Conservation (phyloP, 2,329 filamentous ascomycete genomes). For the Arthrinium puccinioides region DNA sequence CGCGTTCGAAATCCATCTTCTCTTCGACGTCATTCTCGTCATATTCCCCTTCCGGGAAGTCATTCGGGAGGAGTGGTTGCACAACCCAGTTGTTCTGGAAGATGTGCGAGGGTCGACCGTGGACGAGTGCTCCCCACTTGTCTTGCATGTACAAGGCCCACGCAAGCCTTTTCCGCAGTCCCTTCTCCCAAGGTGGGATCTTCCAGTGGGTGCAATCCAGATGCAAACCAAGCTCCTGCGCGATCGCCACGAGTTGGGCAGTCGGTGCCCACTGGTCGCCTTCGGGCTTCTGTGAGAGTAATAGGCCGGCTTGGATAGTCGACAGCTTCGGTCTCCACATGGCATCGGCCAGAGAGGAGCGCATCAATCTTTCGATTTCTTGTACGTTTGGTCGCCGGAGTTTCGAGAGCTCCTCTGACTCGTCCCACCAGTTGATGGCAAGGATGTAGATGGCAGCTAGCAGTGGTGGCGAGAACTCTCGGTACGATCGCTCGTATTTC, state of each 20-base stretch:
- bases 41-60: conserved; percentile 60
- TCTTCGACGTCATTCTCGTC: conserved; percentile 56
- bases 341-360: conserved; percentile 65
- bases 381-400: conserved; percentile 64
- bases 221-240: conserved; percentile 82
- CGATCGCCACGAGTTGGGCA: conserved; percentile 78
- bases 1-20: conserved; percentile 57
- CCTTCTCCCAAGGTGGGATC: conserved; percentile 81
- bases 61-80: conserved; percentile 42
- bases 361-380: conserved; percentile 66
- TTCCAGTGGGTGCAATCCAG: conserved; percentile 83
- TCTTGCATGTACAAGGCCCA: conserved; percentile 95
- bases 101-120: conserved; percentile 64
- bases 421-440: conserved; percentile 82
- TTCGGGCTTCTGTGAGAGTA: conserved; percentile 68
- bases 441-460: conserved; percentile 78
- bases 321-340: conserved; percentile 78
- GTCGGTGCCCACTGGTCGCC: conserved; percentile 79
- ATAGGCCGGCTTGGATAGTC: conserved; percentile 68
- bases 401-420: conserved; percentile 58
- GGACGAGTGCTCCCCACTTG: conserved; percentile 71
- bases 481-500: conserved; percentile 65
- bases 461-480: conserved; percentile 68
- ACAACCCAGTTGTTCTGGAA: conserved; percentile 59
- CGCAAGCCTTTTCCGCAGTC: conserved; percentile 74